Evolutionary conservation across 768 basidiomycete species (phyloP).

Genomic region (Saitozyma sp.): DNA sequence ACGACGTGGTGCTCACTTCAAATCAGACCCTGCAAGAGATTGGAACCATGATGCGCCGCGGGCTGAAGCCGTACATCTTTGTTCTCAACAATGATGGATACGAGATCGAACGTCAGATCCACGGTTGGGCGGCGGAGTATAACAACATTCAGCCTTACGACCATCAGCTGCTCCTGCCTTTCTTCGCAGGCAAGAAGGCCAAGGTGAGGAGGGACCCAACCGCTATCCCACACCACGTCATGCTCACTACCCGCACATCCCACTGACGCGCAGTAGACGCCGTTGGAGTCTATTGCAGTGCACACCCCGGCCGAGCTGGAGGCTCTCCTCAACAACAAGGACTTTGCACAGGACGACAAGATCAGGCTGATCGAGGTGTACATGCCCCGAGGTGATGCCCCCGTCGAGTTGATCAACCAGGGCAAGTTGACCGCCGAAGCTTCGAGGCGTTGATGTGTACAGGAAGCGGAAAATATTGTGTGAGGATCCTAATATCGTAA

Average conservation of each 20-base stretch:
- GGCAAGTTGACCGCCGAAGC: constrained; percentile 52
- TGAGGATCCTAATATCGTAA: too few relatives aligned
- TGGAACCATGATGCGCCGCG: constrained; percentile 70
- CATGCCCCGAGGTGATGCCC: constrained; percentile 53
- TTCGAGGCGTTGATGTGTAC: not conserved
- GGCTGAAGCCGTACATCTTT: constrained; percentile 78
- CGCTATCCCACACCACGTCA: not conserved
- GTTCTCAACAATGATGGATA: constrained; percentile 61
- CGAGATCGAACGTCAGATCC: constrained; percentile 78
- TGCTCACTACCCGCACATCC: constrained; percentile 58
- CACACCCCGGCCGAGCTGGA: constrained; percentile 67
- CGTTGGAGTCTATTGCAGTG: constrained; percentile 64
- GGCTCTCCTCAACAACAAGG: constrained; percentile 63
- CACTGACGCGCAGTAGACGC: constrained; percentile 46
- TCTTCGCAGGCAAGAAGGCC: constrained; percentile 51
- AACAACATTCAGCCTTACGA: constrained; percentile 81
- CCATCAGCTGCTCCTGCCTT: constrained; percentile 51
- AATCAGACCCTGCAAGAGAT: constrained; percentile 68
- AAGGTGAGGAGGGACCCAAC: constrained; percentile 26
- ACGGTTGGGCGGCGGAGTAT: constrained; percentile 59
- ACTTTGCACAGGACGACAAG: constrained; percentile 65
- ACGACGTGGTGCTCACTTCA: constrained; percentile 32
- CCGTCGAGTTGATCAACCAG: constrained; percentile 47
- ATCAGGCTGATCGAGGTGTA: constrained; percentile 53
- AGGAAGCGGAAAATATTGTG: not conserved